phyloP scores from a whole-genome alignment of 2,329 filamentous ascomycete genomes.

The Dichotomopilus funicola region DNA sequence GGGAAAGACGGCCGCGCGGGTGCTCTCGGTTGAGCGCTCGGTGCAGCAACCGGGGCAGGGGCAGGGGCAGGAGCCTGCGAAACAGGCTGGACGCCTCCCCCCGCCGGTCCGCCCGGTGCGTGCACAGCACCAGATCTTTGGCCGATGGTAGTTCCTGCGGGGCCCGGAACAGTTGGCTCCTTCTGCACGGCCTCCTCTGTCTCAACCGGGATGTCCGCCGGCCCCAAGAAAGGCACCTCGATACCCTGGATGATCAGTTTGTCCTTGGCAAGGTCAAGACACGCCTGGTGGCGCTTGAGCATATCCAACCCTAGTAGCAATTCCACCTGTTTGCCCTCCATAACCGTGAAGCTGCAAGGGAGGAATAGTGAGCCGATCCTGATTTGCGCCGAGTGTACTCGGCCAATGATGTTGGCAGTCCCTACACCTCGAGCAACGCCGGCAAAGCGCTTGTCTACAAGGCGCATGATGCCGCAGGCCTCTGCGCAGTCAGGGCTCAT shows the following conservation, averaged over 20 bases:
- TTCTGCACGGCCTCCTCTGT: slow-evolving; percentile 64
- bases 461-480: slow-evolving; percentile 88
- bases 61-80: slow-evolving; percentile 15
- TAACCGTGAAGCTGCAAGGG: slow-evolving; percentile 95
- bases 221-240: slow-evolving; percentile 82
- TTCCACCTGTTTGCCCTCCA: slow-evolving; percentile 97
- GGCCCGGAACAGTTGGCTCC: slow-evolving; percentile 79
- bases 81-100: slow-evolving; percentile 17
- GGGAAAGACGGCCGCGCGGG: slow-evolving; percentile 34
- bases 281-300: slow-evolving; percentile 91
- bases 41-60: slow-evolving; percentile 23
- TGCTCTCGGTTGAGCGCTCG: slow-evolving; percentile 25
- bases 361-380: slow-evolving; percentile 83
- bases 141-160: slow-evolving; percentile 83
- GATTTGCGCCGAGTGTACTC: slow-evolving; percentile 92
- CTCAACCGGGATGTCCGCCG: slow-evolving; percentile 88
- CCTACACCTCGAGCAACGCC: slow-evolving; percentile 91
- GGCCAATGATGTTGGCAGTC: slow-evolving; percentile 87
- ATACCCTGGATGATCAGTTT: slow-evolving; percentile 82
- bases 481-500: slow-evolving; percentile 95
- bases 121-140: slow-evolving; percentile 69
- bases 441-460: slow-evolving; percentile 87
- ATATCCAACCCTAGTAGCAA: slow-evolving; percentile 91
- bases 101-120: slow-evolving; percentile 18
- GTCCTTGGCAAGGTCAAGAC: slow-evolving; percentile 79